Conservation (phyloP, 2,329 filamentous ascomycete genomes). For the Sclerotinia trifoliorum region DNA sequence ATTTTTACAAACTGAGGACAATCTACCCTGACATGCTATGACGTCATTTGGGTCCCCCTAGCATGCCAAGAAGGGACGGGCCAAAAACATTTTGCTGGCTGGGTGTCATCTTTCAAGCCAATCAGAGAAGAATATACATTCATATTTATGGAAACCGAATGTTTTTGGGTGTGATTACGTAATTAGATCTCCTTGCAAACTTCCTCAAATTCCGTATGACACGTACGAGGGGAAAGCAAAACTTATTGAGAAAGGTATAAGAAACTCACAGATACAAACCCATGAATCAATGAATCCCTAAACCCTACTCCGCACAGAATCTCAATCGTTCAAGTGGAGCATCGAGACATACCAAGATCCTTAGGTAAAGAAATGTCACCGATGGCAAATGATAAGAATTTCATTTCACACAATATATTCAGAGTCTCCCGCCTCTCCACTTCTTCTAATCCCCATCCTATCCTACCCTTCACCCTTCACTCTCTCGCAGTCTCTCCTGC, state of each 20-base stretch:
- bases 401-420: neutral
- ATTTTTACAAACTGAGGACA: too few species aligned
- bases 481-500: neutral
- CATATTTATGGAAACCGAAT: constrained; percentile 1
- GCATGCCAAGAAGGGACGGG: neutral
- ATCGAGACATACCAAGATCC: too few species aligned
- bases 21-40: too few species aligned
- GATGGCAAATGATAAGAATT: neutral
- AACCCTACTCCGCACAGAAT: too few species aligned
- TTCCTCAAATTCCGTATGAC: neutral
- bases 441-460: neutral
- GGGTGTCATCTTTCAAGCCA: neutral
- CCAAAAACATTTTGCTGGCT: neutral
- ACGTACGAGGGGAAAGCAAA: neutral
- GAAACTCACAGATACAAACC: neutral
- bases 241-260: neutral
- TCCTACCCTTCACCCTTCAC: neutral
- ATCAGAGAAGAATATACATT: neutral
- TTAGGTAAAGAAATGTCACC: too few species aligned
- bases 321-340: too few species aligned
- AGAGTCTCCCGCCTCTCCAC: neutral
- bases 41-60: too few species aligned
- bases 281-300: too few species aligned
- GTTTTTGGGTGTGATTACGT: neutral
- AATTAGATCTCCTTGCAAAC: neutral